A percentile compares a stretch with the other conserved stretches of the same genome.
phyloP scores from a whole-genome alignment of 2,329 filamentous ascomycete genomes.

The Lachnellula cervina region DNA sequence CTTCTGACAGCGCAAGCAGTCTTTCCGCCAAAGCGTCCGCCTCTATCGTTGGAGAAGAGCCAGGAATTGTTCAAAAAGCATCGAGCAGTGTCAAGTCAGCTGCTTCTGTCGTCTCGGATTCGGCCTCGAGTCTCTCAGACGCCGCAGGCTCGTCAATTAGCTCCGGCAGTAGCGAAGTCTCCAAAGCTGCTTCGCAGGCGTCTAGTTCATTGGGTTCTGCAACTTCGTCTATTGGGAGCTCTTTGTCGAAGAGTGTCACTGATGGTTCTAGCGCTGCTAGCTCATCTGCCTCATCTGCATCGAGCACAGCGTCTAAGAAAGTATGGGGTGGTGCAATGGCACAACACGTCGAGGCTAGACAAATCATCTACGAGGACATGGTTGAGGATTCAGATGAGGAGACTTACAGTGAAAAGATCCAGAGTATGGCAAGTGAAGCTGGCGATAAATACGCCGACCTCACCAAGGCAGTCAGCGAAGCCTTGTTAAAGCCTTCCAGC shows the following conservation, averaged over 20 bases:
- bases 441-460: conserved; percentile 49
- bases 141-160: conserved; percentile 21
- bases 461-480: conserved; percentile 52
- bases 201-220: conserved; percentile 25
- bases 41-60: conserved; percentile 22
- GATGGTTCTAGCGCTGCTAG: conserved; percentile 24
- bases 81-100: conserved; percentile 24
- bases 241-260: conserved; percentile 30
- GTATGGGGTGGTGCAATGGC: conserved; percentile 41
- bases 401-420: conserved; percentile 46
- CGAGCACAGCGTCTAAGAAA: conserved; percentile 39
- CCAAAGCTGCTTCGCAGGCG: conserved; percentile 14
- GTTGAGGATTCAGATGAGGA: conserved; percentile 42
- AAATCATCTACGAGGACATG: conserved; percentile 41
- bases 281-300: conserved; percentile 24
- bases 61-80: conserved; percentile 27
- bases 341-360: conserved; percentile 44
- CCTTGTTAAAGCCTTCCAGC: conserved; percentile 41
- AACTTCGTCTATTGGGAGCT: conserved; percentile 31
- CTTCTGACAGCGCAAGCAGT: conserved; percentile 20
- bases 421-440: conserved; percentile 46
- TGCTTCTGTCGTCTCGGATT: conserved; percentile 23
- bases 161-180: conserved; percentile 15
- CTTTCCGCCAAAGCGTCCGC: conserved; percentile 23
- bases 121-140: conserved; percentile 22